Evolutionary conservation across 306 rosid species (phyloP), one percentile per base, ranked within the genome.

Genomic region (Purshia tridentata): DNA sequence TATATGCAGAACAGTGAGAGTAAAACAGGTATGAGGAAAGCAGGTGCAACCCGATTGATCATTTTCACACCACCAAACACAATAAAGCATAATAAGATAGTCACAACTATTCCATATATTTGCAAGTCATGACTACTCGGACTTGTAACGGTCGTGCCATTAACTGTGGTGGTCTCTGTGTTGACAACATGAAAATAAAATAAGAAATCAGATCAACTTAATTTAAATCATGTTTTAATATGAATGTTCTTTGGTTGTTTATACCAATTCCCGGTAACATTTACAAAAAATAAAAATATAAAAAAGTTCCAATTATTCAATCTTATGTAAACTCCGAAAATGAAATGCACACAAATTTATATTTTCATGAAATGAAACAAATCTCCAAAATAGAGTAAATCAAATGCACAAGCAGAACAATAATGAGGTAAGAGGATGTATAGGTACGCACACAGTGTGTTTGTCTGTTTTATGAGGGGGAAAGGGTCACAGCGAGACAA

Each of bases 61-160:
- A 95, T 95, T 85, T 88, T 95, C 75, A 91, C 99, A 63, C 99
- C 99, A 76, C 99, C 99, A 84, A 95, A 95, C 73, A 95, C 99
- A 83, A 95, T 76, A 83, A 95, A 91, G 93, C 98, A 91, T 64
- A 95, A 85, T 48, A 95, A 4, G 69, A 95, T 88, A n/a, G 99
- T 91, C 87, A 90, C 96, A 72, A 95, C 85, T 70, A 95, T 87
- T 80, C 99, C 99, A 72, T 95, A 95, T 64, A 95, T 82, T 88
- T 95, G 99, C 88, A 95, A 76, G 81, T 95, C 99, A 84, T 95
- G 99, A 6, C 91, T 74, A 82, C 90, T 91, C 59, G 95, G 84
- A 85, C 81, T 81, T 14, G 84, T 60, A 72, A 88, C 67, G 52
- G 81, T 44, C 70, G 92, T 79, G 66, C 92, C 99, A 82, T 94